Conservation (phyloP, 148 eudicot species). For the Fagopyrum tataricum region DNA sequence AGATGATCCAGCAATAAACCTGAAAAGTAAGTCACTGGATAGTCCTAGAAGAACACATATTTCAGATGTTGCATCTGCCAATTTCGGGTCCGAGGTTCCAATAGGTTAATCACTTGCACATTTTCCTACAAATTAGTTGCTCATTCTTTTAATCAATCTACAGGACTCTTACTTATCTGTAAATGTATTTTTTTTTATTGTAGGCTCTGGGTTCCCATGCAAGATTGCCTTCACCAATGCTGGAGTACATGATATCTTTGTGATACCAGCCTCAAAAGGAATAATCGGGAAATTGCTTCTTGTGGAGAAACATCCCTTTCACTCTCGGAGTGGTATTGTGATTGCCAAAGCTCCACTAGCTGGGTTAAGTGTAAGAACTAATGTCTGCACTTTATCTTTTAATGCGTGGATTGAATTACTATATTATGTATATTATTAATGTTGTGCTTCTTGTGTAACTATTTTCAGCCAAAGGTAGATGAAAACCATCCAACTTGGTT, state of each 20-base stretch:
- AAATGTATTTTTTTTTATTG: slow-evolving; percentile 12
- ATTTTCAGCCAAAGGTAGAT: slow-evolving; percentile 35
- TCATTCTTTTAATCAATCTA: not conserved
- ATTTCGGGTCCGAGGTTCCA: slow-evolving; percentile 43
- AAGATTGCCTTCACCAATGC: slow-evolving; percentile 44
- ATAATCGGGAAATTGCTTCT: slow-evolving; percentile 42
- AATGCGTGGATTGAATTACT: not conserved
- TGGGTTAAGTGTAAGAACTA: slow-evolving; percentile 38
- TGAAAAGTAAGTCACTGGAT: slow-evolving; percentile 26
- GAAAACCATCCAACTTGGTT: slow-evolving; percentile 41
- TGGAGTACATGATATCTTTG: slow-evolving; percentile 41
- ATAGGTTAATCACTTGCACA: slow-evolving; percentile 26
- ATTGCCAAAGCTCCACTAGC: slow-evolving; percentile 48
- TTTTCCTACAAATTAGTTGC: not conserved
- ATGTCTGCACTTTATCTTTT: not conserved
- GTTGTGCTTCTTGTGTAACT: not conserved
- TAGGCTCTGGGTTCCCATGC: slow-evolving; percentile 45
- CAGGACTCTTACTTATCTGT: slow-evolving; percentile 7
- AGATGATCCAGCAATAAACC: slow-evolving; percentile 21
- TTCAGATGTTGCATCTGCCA: slow-evolving; percentile 38
- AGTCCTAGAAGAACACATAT: slow-evolving; percentile 27
- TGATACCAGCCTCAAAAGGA: slow-evolving; percentile 40
- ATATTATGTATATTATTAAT: not conserved
- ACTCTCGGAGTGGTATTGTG: slow-evolving; percentile 35
- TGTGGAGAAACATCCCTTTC: slow-evolving; percentile 49